Percentiles rank a stretch among this genome's conserved stretches.
These are phyloP conservation scores for Spathaspora sp. DNA, from an alignment of 805 yeast species.

Conservation along the genomic window DNA sequence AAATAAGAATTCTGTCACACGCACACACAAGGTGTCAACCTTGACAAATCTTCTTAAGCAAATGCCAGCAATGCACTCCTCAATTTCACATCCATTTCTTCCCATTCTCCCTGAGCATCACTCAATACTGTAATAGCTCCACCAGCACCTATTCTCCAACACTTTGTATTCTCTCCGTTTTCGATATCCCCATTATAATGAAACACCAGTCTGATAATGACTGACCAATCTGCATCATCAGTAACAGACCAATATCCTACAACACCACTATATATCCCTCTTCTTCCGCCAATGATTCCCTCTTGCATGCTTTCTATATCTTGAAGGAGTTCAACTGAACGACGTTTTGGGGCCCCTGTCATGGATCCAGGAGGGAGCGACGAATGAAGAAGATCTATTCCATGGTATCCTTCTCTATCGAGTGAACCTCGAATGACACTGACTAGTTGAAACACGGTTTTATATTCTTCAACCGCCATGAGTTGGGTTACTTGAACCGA, in stretches of 20 bases:
- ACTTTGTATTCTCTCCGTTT: conserved; percentile 16
- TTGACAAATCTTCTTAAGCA: not conserved
- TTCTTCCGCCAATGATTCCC: conserved; percentile 41
- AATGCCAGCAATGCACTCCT: conserved; percentile 79
- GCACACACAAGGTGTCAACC: too few species aligned
- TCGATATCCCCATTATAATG: conserved; percentile 51
- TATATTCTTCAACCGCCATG: conserved; percentile 91
- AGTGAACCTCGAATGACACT: conserved; percentile 77
- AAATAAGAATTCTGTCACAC: too few species aligned
- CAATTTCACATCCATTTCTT: conserved; percentile 81
- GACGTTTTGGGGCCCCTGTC: conserved; percentile 98
- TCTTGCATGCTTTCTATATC: conserved; percentile 46
- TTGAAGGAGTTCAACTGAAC: conserved; percentile 82
- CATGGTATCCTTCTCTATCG: conserved; percentile 41
- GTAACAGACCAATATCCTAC: conserved; percentile 92
- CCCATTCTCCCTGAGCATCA: conserved; percentile 81
- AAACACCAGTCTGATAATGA: conserved; percentile 80
- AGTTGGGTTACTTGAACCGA: conserved; percentile 70
- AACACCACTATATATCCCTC: conserved; percentile 91
- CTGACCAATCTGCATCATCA: conserved; percentile 93
- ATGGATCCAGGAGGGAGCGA: conserved; percentile 97
- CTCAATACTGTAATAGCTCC: conserved; percentile 95
- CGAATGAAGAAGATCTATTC: conserved; percentile 72
- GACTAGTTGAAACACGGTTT: conserved; percentile 87
- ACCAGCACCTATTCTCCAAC: conserved; percentile 95